These are phyloP conservation scores for Cercospora brassicicola DNA, from an alignment of 2,329 filamentous ascomycete species.

Conservation along the genomic window DNA sequence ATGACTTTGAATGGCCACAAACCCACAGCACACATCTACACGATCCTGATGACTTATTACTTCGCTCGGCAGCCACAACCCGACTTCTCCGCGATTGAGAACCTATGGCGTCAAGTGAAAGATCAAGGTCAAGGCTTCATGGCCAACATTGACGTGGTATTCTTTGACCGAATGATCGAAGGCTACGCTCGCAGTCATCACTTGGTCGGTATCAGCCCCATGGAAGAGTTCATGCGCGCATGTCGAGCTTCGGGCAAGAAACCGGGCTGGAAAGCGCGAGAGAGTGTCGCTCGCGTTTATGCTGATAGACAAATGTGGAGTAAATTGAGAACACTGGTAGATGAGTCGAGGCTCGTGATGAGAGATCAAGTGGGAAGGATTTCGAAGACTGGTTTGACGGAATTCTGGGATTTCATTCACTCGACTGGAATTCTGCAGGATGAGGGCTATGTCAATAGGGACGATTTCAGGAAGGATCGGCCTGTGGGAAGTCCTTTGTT, in stretches of 20 bases:
- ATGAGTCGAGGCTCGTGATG: conserved; percentile 18
- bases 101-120: conserved; percentile 55
- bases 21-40: conserved; percentile 68
- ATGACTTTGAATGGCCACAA: conserved; percentile 58
- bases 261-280: conserved; percentile 47
- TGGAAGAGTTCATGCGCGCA: conserved; percentile 45
- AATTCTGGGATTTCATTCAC: conserved; percentile 26
- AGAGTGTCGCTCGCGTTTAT: conserved; percentile 42
- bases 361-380: conserved; percentile 12
- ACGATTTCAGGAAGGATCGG: neutral
- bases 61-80: conserved; percentile 56
- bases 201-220: conserved; percentile 51
- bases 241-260: conserved; percentile 44
- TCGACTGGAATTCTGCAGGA: conserved; percentile 18
- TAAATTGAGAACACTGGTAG: conserved; percentile 39
- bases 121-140: conserved; percentile 33
- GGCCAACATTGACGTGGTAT: conserved; percentile 51
- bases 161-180: conserved; percentile 70
- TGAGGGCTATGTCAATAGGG: neutral
- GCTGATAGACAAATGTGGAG: conserved; percentile 41
- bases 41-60: conserved; percentile 68
- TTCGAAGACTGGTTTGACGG: conserved; percentile 5
- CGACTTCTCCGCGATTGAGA: conserved; percentile 60
- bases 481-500: conserved; percentile 4
- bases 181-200: conserved; percentile 57